phyloP scores from a whole-genome alignment of 1,284 basidiomycete genomes.

The Porphyrellus sp. region DNA sequence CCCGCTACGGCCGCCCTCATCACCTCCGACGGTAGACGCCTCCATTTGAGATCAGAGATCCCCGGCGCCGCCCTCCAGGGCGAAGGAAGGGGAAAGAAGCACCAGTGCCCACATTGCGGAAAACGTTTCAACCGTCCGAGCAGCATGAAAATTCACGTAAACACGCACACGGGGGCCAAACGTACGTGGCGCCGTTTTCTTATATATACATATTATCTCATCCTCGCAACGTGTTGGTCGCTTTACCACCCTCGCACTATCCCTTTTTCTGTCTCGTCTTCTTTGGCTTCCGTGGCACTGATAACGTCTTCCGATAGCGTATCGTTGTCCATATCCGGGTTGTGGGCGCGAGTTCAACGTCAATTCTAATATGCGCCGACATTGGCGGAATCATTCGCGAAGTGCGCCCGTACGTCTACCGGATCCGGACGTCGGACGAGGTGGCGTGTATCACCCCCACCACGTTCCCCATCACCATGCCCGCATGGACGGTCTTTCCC shows the following conservation, averaged over 20 bases:
- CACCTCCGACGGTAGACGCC: conserved; percentile 28
- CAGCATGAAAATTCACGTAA: conserved; percentile 70
- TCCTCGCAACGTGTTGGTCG: conserved; percentile 26
- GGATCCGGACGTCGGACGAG: conserved; percentile 19
- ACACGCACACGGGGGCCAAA: conserved; percentile 74
- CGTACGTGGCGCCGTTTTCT: conserved; percentile 47
- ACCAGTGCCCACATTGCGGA: conserved; percentile 61
- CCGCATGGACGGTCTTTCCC: conserved; percentile 16
- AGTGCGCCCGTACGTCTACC: conserved; percentile 23
- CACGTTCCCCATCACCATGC: conserved; percentile 15
- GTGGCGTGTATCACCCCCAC: conserved; percentile 15
- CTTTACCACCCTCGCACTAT: conserved; percentile 12
- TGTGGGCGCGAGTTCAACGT: conserved; percentile 76
- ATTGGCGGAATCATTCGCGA: conserved; percentile 61
- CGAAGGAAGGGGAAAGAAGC: conserved; percentile 45
- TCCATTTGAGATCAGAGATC: conserved; percentile 33
- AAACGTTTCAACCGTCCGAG: conserved; percentile 78
- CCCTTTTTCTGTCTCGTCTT: conserved; percentile 5
- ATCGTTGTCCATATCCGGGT: conserved; percentile 67
- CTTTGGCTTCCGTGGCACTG: not conserved
- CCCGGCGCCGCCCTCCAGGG: conserved; percentile 27
- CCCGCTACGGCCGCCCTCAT: conserved; percentile 25
- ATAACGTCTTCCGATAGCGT: conserved; percentile 46
- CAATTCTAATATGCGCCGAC: conserved; percentile 78
- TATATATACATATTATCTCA: conserved; percentile 13